Conservation (phyloP, 164 flowering plant species). For the Vitis cinerea region DNA sequence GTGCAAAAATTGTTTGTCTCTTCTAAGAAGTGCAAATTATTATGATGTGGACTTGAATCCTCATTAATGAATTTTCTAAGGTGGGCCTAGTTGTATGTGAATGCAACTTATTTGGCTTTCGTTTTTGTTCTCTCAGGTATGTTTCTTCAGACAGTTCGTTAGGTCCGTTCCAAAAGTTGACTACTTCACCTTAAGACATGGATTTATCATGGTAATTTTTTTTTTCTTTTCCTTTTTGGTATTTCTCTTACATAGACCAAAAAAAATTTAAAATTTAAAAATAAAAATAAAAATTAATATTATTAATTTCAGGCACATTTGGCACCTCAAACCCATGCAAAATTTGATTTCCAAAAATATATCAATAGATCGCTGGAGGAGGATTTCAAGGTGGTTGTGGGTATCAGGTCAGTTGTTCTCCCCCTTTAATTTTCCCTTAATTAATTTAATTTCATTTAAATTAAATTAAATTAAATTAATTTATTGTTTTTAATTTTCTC, state of each 20-base stretch:
- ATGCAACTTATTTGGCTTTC: background rate
- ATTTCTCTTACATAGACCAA: background rate
- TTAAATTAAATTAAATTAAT: background rate
- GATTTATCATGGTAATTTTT: conserved; percentile 66
- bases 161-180: conserved; percentile 81
- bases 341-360: conserved; percentile 75
- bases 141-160: conserved; percentile 83
- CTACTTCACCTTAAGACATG: conserved; percentile 77
- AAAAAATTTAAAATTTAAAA: too few species aligned
- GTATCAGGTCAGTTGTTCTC: conserved; percentile 51
- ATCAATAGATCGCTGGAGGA: conserved; percentile 82
- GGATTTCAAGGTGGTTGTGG: conserved; percentile 86
- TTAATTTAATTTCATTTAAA: background rate
- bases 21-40: too few species aligned
- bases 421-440: background rate
- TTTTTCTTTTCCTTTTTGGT: background rate
- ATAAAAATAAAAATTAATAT: background rate
- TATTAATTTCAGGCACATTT: conserved; percentile 66
- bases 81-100: too few species aligned
- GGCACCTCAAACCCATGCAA: conserved; percentile 59
- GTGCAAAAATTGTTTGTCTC: too few species aligned
- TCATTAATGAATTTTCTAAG: too few species aligned
- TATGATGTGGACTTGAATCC: too few species aligned
- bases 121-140: conserved; percentile 42
- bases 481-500: conserved; percentile 6